phyloP scores from a whole-genome alignment of 2,329 filamentous ascomycete species.

The Didymella pomorum region DNA sequence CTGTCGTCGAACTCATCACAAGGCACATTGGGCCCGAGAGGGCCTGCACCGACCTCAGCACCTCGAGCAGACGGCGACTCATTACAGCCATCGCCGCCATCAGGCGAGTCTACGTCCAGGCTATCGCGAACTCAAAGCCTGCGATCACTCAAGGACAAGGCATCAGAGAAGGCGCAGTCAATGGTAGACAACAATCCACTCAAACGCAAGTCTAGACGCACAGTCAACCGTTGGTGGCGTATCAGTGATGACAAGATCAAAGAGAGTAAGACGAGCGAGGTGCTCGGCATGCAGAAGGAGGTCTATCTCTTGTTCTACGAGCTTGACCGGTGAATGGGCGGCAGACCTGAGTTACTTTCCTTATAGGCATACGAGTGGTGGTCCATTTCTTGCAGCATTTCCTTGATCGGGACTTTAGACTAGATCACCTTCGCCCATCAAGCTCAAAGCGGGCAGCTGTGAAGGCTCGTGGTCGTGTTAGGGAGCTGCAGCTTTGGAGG shows the following conservation, averaged over 20 bases:
- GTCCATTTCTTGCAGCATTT: neutral
- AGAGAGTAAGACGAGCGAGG: constrained; percentile 90
- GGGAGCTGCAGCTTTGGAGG: neutral
- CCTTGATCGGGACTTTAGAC: constrained; percentile 7
- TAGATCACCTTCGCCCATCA: constrained; percentile 8
- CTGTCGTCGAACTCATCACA: constrained; percentile 47
- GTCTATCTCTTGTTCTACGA: constrained; percentile 98
- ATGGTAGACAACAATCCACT: constrained; percentile 57
- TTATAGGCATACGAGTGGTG: neutral
- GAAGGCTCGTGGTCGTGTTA: neutral
- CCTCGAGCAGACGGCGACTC: constrained; percentile 41
- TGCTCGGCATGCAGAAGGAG: constrained; percentile 91
- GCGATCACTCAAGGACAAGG: constrained; percentile 46
- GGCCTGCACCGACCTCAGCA: constrained; percentile 42
- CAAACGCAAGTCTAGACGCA: constrained; percentile 65
- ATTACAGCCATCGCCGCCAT: constrained; percentile 26
- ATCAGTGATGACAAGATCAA: constrained; percentile 98
- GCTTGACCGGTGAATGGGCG: constrained; percentile 62
- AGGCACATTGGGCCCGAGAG: constrained; percentile 26
- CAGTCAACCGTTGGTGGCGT: constrained; percentile 88
- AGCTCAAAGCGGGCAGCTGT: neutral
- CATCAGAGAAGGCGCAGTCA: constrained; percentile 38
- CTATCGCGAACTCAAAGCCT: constrained; percentile 38
- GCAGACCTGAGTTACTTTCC: too few relatives aligned
- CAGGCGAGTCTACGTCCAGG: constrained; percentile 27